Conservation (phyloP, 106 monocot species). For the Dendrobium catenatum region DNA sequence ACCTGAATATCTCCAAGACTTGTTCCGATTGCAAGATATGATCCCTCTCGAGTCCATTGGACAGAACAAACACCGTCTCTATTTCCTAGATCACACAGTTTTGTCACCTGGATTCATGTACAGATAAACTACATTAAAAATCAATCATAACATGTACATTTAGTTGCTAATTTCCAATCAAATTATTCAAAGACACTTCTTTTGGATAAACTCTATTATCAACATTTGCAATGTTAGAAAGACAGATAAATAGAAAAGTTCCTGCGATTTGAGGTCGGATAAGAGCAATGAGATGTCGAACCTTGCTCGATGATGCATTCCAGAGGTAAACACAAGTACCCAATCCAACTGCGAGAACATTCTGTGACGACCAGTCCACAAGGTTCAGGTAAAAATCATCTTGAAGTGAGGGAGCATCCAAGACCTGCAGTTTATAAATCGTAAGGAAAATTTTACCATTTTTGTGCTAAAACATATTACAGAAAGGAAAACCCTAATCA, state of each 20-base stretch:
- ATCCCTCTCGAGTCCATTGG: constrained; percentile 92
- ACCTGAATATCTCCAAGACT: constrained; percentile 92
- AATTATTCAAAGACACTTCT: neutral
- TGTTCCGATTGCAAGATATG: constrained; percentile 86
- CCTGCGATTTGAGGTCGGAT: neutral
- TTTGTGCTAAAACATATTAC: neutral
- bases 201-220: neutral
- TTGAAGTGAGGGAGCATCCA: constrained; percentile 92
- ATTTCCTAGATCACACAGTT: constrained; percentile 82
- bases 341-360: constrained; percentile 80
- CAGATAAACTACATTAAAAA: neutral
- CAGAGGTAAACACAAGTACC: constrained; percentile 91
- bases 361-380: constrained; percentile 98
- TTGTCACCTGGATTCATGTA: constrained; percentile 59
- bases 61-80: constrained; percentile 80
- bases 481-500: neutral
- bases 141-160: neutral
- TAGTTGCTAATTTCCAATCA: neutral
- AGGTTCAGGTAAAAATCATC: constrained; percentile 98
- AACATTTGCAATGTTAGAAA: neutral
- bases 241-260: neutral
- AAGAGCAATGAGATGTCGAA: constrained; percentile 9
- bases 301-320: constrained; percentile 94
- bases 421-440: constrained; percentile 38
- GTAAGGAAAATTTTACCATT: neutral